phyloP scores from a whole-genome alignment of 73 alveolate genomes.

The Symbiodinium natans region DNA sequence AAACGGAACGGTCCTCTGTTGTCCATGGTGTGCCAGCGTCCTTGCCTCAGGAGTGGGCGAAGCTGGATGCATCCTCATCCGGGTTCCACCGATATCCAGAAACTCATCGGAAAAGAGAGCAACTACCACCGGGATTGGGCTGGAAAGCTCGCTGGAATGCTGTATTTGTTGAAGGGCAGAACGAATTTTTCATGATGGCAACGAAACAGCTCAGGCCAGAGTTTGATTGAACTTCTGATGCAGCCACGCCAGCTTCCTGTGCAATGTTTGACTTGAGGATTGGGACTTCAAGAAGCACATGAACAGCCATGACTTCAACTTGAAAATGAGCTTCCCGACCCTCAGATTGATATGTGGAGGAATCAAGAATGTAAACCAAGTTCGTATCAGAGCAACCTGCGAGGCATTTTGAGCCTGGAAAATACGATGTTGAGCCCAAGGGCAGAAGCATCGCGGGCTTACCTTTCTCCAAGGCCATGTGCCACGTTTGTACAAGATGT shows the following conservation, averaged over 20 bases:
- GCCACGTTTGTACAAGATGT: not conserved
- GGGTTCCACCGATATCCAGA: not conserved
- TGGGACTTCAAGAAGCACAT: conserved; percentile 22
- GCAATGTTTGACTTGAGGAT: not conserved
- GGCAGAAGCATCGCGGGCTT: not conserved
- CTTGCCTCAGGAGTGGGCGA: conserved; percentile 23
- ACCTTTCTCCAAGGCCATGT: conserved; percentile 12
- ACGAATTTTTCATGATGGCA: no score
- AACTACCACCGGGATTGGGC: no score
- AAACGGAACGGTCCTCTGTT: no score
- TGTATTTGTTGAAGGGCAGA: no score
- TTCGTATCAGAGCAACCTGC: not conserved
- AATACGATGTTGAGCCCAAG: not conserved
- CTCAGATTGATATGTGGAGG: not conserved
- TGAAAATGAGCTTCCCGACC: not conserved
- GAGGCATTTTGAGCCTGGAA: conserved; percentile 34
- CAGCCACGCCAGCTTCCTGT: no score
- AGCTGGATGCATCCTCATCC: conserved; percentile 2
- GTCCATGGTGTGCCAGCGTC: no score
- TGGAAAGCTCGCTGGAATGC: no score
- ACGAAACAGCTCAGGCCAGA: no score
- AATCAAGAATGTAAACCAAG: no score
- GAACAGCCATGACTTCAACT: not conserved
- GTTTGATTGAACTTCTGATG: no score
- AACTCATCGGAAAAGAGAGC: not conserved